Evolutionary conservation across 805 yeast genomes (phyloP), one percentile per base, ranked within the genome.

Genomic region (Candida krabiensis): DNA sequence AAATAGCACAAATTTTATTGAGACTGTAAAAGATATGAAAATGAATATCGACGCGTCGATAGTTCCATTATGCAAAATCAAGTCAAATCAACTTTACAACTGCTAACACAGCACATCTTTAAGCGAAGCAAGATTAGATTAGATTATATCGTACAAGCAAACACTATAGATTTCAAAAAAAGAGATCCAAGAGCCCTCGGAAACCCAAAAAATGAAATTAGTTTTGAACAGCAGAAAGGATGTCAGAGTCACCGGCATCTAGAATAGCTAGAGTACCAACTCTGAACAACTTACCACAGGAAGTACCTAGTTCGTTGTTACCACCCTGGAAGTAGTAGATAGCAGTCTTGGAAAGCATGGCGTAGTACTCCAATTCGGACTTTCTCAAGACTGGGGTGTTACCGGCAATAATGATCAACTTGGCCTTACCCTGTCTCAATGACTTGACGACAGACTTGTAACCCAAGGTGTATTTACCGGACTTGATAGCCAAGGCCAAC

Each of bases 161-260:
- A n/a, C n/a, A n/a, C n/a, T n/a, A n/a, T n/a, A n/a, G n/a, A n/a
- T n/a, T n/a, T n/a, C n/a, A n/a, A n/a, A n/a, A n/a, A n/a, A n/a
- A n/a, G n/a, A n/a, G n/a, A n/a, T n/a, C n/a, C n/a, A n/a, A n/a
- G n/a, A n/a, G n/a, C n/a, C n/a, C n/a, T n/a, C n/a, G n/a, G n/a
- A n/a, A n/a, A n/a, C n/a, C n/a, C n/a, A 28, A 22, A 28, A 23
- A 34, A 19, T n/a, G 16, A 30, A 39, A 40, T 45, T 50, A 51
- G 51, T 50, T 49, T 49, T 59, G 58, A 50, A 74, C 68, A 67
- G 87, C 69, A 63, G 89, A 63, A 71, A 93, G 83, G 78, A 93
- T 90, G 77, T 93, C 99, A 65, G 99, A 93, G 80, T 93, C 99
- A 90, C 99, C 99, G 64, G 96, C 96, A 65, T 93, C 99, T 66